Evolutionary conservation across 352 stramenopile species (phyloP).

Genomic region (Pythium periplocum): DNA sequence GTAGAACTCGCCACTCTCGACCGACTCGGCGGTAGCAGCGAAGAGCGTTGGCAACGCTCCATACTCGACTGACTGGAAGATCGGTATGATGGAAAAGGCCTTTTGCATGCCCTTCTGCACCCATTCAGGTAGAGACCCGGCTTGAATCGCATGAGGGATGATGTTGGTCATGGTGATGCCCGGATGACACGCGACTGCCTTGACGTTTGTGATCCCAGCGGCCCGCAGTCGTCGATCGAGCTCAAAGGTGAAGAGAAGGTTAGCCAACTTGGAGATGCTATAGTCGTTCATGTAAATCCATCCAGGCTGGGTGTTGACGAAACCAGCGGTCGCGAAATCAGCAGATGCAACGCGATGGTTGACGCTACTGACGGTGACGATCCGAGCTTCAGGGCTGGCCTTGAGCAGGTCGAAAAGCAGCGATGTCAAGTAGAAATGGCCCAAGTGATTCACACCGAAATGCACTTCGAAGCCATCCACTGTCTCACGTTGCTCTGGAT

Average conservation of each 20-base stretch:
- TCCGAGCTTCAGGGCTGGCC: conserved; percentile 16
- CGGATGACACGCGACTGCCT: conserved; percentile 24
- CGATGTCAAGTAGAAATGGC: conserved; percentile 26
- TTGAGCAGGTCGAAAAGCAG: conserved; percentile 19
- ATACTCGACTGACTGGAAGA: conserved; percentile 35
- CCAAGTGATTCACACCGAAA: conserved; percentile 22
- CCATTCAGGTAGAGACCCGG: too few relatives aligned
- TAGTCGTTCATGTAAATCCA: conserved; percentile 30
- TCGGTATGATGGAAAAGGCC: conserved; percentile 25
- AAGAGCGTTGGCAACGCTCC: conserved; percentile 39
- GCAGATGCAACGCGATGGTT: conserved; percentile 26
- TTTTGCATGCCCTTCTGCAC: conserved; percentile 8
- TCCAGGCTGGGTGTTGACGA: conserved; percentile 33
- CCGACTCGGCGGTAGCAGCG: conserved; percentile 23
- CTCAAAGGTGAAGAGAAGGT: conserved; percentile 45
- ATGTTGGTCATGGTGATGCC: conserved; percentile 33
- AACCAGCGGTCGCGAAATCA: conserved; percentile 21
- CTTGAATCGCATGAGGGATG: conserved; percentile 18
- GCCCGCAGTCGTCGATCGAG: conserved; percentile 29
- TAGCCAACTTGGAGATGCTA: conserved; percentile 41
- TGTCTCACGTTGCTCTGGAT: conserved; percentile 7
- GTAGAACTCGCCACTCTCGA: conserved; percentile 28
- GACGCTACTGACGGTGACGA: conserved; percentile 36
- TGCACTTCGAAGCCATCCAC: conserved; percentile 18
- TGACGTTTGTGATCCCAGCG: conserved; percentile 17